phyloP scores from a whole-genome alignment of 257 asterid species.

The Solanum virginianum region DNA sequence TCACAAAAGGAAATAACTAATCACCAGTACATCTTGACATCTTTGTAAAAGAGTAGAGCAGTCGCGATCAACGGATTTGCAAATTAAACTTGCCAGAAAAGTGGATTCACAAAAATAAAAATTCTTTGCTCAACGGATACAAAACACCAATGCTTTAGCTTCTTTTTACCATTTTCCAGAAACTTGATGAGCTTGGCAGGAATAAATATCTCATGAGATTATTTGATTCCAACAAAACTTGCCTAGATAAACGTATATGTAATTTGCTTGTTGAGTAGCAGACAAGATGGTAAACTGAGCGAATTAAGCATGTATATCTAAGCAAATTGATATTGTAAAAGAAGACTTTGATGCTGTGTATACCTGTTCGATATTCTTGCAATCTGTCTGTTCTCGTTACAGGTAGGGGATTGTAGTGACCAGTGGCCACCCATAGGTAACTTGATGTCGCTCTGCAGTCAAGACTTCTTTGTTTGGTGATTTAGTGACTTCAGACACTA shows the following conservation, averaged over 20 bases:
- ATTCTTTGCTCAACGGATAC: background rate
- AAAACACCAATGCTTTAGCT: background rate
- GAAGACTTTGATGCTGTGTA: background rate
- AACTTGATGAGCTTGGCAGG: background rate
- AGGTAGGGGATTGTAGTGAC: too few relatives aligned
- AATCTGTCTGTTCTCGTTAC: too few relatives aligned
- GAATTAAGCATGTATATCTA: background rate
- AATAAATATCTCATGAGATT: background rate
- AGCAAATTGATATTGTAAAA: background rate
- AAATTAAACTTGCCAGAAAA: background rate
- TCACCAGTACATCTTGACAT: background rate
- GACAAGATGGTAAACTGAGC: background rate
- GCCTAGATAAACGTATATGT: background rate
- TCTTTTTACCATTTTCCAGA: background rate
- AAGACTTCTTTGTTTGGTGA: background rate
- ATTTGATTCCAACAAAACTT: background rate
- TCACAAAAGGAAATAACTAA: too few relatives aligned
- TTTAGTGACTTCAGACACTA: constrained; percentile 52
- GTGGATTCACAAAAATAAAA: background rate
- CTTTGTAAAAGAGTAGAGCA: background rate
- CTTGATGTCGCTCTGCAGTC: too few relatives aligned
- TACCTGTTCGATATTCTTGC: background rate
- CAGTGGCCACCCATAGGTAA: too few relatives aligned
- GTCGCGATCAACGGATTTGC: background rate
- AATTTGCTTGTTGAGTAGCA: background rate